These are phyloP conservation scores for Leccinum barrowsii DNA, from an alignment of 768 basidiomycete genomes.

Conservation along the genomic window DNA sequence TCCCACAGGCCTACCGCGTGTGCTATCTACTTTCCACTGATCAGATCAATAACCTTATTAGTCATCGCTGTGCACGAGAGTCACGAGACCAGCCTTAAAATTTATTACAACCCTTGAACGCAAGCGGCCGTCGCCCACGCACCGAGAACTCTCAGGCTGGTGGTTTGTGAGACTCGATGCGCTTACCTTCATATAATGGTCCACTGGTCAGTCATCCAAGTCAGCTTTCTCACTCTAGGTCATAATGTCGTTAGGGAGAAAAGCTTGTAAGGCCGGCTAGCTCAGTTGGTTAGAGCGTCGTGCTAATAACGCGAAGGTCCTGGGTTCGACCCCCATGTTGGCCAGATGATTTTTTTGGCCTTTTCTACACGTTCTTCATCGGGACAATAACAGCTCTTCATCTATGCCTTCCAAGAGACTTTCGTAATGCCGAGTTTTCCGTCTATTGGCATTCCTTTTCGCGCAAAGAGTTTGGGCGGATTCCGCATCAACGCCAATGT, in stretches of 20 bases:
- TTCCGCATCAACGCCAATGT: too few species aligned
- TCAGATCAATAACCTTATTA: too few species aligned
- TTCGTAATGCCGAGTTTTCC: background rate
- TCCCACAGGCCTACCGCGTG: too few species aligned
- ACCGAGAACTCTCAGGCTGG: too few species aligned
- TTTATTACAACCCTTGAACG: too few species aligned
- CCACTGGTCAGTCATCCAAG: background rate
- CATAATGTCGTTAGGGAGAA: background rate
- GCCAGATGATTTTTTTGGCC: conserved; percentile 30
- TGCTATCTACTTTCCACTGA: too few species aligned
- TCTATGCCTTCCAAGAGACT: background rate
- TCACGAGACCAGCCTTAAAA: too few species aligned
- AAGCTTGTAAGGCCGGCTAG: conserved; percentile 19
- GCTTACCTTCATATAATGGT: too few species aligned
- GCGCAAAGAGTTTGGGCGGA: too few species aligned
- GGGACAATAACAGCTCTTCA: background rate
- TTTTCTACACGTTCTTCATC: background rate
- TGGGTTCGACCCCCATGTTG: conserved; percentile 80
- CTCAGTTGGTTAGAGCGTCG: conserved; percentile 35
- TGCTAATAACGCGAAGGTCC: conserved; percentile 46
- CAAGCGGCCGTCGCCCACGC: too few species aligned
- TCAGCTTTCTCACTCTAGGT: background rate
- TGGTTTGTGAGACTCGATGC: too few species aligned
- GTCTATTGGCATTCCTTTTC: background rate
- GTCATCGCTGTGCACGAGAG: too few species aligned